Evolutionary conservation across 208 protist species (phyloP).

Genomic region (Leishmania arabica): DNA sequence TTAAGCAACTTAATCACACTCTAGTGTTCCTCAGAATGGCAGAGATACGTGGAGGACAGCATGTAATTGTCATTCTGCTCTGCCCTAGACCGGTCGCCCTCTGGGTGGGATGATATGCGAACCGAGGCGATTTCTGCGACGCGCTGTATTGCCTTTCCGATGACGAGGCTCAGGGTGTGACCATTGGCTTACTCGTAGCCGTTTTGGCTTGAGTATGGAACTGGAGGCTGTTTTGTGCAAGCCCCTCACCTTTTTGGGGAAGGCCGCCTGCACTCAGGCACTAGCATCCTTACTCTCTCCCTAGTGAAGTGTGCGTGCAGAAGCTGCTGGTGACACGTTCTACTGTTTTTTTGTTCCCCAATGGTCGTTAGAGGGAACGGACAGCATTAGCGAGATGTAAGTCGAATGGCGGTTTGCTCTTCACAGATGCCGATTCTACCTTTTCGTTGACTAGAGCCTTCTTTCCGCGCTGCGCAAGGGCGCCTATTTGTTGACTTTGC

Average conservation of each 20-base stretch:
- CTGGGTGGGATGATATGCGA: neutral
- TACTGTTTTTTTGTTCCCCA: neutral
- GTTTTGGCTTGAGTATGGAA: constrained; percentile 22
- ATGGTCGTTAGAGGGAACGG: constrained; percentile 1
- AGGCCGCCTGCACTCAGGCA: neutral
- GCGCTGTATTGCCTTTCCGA: neutral
- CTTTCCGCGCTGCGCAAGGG: constrained; percentile 2
- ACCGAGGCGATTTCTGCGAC: neutral
- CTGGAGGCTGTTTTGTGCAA: neutral
- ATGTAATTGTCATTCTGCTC: neutral
- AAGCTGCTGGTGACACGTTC: neutral
- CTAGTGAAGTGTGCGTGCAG: neutral
- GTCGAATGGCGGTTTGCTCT: neutral
- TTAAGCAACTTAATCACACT: neutral
- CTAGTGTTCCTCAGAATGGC: neutral
- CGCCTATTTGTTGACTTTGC: neutral
- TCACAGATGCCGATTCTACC: neutral
- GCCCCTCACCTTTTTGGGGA: neutral
- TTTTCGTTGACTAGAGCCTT: constrained; percentile 1
- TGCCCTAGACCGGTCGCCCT: neutral
- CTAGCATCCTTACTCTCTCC: neutral
- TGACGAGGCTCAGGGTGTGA: constrained; percentile 21
- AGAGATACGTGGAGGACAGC: neutral
- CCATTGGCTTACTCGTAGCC: constrained; percentile 8
- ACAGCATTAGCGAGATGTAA: constrained; percentile 9